A percentile compares a stretch with the other conserved stretches of the same genome.
Evolutionary conservation across 805 yeast species (phyloP).

Genomic region (Zygoascus tannicola): DNA sequence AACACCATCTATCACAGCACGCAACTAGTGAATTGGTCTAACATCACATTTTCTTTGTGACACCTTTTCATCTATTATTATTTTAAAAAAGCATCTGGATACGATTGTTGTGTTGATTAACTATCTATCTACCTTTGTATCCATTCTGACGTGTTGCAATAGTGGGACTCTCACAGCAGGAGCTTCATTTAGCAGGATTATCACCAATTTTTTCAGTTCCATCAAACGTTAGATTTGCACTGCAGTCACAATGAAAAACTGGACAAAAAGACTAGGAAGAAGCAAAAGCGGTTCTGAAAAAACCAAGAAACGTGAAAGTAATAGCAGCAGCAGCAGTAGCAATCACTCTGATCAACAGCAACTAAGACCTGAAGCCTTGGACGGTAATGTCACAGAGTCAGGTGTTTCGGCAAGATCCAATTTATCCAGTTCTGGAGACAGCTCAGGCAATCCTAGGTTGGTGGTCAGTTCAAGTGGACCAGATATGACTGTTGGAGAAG

Average conservation of each 20-base stretch:
- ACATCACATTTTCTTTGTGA: no score
- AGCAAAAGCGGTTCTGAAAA: conserved; percentile 13
- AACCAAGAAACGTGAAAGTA: conserved; percentile 9
- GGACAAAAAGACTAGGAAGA: conserved; percentile 28
- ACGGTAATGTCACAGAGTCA: conserved; percentile 9
- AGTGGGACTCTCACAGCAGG: no score
- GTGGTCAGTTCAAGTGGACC: neutral
- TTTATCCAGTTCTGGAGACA: neutral
- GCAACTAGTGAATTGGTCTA: no score
- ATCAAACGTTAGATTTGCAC: neutral
- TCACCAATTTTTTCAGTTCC: no score
- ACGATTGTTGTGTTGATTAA: no score
- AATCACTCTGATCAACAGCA: conserved; percentile 8
- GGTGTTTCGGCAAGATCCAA: conserved; percentile 5
- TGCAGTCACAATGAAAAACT: conserved; percentile 32
- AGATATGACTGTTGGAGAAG: neutral
- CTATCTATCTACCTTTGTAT: no score
- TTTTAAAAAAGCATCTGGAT: no score
- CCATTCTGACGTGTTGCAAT: no score
- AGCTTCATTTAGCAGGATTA: no score
- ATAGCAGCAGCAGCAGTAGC: neutral
- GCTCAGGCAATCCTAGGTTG: neutral
- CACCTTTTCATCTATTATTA: no score
- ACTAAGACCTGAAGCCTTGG: conserved; percentile 12
- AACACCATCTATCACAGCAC: no score